Evolutionary conservation across 2,329 filamentous ascomycete genomes (phyloP), one percentile per base, ranked within the genome.

Genomic region (Myriosclerotinia scirpicola): DNA sequence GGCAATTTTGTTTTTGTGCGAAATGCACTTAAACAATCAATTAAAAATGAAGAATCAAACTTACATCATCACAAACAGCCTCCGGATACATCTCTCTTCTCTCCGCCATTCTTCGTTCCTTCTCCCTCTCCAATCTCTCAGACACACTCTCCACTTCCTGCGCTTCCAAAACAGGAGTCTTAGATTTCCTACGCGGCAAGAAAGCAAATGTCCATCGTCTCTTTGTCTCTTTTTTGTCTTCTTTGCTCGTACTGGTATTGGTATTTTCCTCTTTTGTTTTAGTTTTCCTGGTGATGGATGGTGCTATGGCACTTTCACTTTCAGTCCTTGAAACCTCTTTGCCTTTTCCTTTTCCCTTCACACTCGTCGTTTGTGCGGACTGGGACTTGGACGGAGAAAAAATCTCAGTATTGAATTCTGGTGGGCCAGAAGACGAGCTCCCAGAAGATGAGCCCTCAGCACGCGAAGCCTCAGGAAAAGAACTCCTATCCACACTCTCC

Each of bases 21-120:
- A 46, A 60, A 50, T 38, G 14, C 20, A 60, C 34, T 30, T 50
- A 50, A 15, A 17, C 34, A 17, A 15, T 15, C 4, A 5, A 48
- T n/a, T n/a, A 14, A 22, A 3, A 36, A 59, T 0, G 15, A 34
- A 30, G 20, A 58, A 30, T 44, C 14, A 6, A 50, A 50, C 58
- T 60, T 50, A 61, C 58, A 26, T 36, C 46, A 38, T 61, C 58
- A 26, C 50, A n/a, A 22, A 38, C 58, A 40, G 44, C 46, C 12
- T 61, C 5, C 17, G 44, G 42, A 9, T 50, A 61, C 6, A 4
- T 61, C 5, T 8, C 15, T 8, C n/a, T 38, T 2, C 46, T n/a
- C 5, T 48, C 44, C 15, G 38, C 26, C 2, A 22, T 61, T 6
- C 58, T 48, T 17, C 17, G 7, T 52, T 50, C 46, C 6, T 30